Evolutionary conservation across 768 basidiomycete species (phyloP).

Genomic region (Pleurotus giganteus): DNA sequence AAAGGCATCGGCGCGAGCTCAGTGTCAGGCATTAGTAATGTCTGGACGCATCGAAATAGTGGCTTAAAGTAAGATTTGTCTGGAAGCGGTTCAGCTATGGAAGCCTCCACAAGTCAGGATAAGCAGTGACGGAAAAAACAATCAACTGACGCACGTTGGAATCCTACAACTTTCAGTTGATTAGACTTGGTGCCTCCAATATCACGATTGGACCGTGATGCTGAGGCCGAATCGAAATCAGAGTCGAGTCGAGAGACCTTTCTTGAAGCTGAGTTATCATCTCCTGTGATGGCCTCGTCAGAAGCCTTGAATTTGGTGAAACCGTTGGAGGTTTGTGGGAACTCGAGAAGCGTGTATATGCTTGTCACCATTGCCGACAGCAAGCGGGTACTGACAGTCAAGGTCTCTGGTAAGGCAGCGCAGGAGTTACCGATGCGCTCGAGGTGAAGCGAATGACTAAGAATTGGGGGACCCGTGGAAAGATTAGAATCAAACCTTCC

Average conservation of each 20-base stretch:
- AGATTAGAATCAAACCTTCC: too few species aligned
- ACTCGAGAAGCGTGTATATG: slow-evolving; percentile 38
- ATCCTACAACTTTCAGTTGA: slow-evolving; percentile 45
- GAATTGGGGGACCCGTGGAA: too few species aligned
- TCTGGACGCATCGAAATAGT: slow-evolving; percentile 35
- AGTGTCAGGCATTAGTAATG: slow-evolving; percentile 36
- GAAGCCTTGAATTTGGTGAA: slow-evolving; percentile 37
- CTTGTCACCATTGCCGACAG: slow-evolving; percentile 29
- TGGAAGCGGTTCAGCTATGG: slow-evolving; percentile 14
- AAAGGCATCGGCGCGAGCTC: slow-evolving; percentile 24
- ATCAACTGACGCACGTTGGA: slow-evolving; percentile 31
- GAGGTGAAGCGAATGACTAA: too few species aligned
- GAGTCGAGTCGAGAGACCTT: slow-evolving; percentile 65
- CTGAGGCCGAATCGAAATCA: slow-evolving; percentile 68
- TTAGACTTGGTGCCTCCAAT: slow-evolving; percentile 35
- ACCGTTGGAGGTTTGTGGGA: slow-evolving; percentile 51
- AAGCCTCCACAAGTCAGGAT: neutral
- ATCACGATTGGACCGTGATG: slow-evolving; percentile 49
- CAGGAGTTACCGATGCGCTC: neutral
- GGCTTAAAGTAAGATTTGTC: slow-evolving; percentile 20
- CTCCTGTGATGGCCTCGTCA: slow-evolving; percentile 27
- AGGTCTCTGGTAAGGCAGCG: neutral
- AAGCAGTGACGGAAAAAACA: neutral
- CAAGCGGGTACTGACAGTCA: neutral
- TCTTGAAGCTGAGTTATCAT: slow-evolving; percentile 52